These are phyloP conservation scores for Aspergillus sp. DNA, from an alignment of 2,329 filamentous ascomycete species.

Conservation along the genomic window DNA sequence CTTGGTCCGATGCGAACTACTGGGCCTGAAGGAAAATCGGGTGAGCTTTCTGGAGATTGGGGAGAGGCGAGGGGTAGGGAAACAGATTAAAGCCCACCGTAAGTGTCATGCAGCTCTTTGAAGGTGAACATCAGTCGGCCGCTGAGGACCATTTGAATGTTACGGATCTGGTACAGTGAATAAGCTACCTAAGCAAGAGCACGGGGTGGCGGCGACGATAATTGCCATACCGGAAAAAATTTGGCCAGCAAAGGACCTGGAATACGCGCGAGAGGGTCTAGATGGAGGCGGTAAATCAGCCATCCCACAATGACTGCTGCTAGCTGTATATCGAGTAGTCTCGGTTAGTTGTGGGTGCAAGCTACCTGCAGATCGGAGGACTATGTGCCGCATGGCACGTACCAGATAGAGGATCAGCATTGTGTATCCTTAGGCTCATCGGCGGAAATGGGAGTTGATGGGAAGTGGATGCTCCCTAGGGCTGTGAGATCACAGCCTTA, in stretches of 20 bases:
- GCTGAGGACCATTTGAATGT: background rate
- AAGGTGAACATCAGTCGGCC: background rate
- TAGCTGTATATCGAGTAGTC: background rate
- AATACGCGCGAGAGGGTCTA: background rate
- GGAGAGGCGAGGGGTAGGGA: too few species aligned
- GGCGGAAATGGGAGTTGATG: too few species aligned
- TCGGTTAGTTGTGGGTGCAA: background rate
- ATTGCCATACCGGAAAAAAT: background rate
- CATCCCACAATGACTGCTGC: background rate
- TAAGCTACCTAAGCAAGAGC: background rate
- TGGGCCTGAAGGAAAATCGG: background rate
- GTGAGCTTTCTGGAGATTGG: too few species aligned
- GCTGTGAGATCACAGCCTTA: too few species aligned
- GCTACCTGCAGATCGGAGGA: background rate
- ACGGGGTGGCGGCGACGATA: rapidly evolving
- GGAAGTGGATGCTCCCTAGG: too few species aligned
- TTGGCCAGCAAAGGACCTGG: background rate
- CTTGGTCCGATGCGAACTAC: background rate
- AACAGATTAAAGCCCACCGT: background rate
- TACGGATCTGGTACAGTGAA: background rate
- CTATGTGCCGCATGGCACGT: too few species aligned
- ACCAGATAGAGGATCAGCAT: too few species aligned
- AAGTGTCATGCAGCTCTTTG: background rate
- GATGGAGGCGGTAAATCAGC: background rate
- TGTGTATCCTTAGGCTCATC: too few species aligned